These are phyloP conservation scores for Hypoxylon sp. DNA, from an alignment of 2,329 filamentous ascomycete species.

Conservation along the genomic window DNA sequence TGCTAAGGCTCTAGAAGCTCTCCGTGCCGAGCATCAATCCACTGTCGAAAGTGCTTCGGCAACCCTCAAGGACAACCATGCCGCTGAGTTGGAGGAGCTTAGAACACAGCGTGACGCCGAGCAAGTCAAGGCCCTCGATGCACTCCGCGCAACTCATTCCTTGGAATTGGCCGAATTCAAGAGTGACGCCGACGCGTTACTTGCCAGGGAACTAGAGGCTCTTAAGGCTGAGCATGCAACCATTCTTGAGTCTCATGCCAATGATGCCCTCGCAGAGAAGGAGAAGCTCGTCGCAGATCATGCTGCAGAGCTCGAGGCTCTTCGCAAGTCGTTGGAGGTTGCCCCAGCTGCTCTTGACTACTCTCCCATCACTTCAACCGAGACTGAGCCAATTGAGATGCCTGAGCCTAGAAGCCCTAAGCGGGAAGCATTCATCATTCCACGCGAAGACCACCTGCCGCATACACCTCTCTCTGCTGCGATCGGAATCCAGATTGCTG, in stretches of 20 bases:
- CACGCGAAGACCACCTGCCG: conserved; percentile 56
- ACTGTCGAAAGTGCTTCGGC: conserved; percentile 29
- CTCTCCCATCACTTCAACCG: conserved; percentile 56
- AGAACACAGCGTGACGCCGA: conserved; percentile 34
- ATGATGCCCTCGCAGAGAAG: conserved; percentile 39
- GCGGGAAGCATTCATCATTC: conserved; percentile 65
- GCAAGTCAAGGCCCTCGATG: conserved; percentile 38
- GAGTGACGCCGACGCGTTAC: conserved; percentile 35
- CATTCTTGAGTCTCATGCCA: conserved; percentile 38
- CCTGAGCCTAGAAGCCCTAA: conserved; percentile 57
- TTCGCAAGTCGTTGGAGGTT: conserved; percentile 40
- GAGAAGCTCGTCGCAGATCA: conserved; percentile 41
- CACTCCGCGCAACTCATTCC: conserved; percentile 37
- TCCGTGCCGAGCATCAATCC: conserved; percentile 38
- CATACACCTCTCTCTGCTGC: conserved; percentile 53
- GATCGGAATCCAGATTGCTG: conserved; percentile 64
- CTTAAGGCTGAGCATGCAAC: conserved; percentile 34
- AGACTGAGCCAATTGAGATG: conserved; percentile 54
- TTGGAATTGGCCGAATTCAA: conserved; percentile 38
- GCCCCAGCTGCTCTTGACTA: conserved; percentile 49
- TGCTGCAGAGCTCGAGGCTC: conserved; percentile 44
- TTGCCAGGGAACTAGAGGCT: conserved; percentile 36
- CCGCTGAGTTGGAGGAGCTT: conserved; percentile 39
- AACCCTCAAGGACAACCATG: conserved; percentile 34
- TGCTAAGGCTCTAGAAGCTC: conserved; percentile 32